Conservation (phyloP, 139 green algal species). For the Coelastrella sp. region DNA sequence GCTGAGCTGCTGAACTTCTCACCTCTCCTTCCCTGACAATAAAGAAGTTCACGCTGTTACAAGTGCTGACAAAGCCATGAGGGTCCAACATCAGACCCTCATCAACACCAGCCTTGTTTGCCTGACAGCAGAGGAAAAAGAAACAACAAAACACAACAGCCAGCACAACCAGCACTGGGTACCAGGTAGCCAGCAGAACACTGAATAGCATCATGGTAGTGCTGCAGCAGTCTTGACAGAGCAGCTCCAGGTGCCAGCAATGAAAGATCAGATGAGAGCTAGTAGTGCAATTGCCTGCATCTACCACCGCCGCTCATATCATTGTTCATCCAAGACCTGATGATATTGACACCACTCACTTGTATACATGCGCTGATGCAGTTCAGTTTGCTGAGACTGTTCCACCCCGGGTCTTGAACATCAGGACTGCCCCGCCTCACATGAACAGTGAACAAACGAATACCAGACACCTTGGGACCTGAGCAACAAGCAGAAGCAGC, state of each 20-base stretch:
- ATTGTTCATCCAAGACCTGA: too few relatives aligned
- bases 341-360: slow-evolving; percentile 41
- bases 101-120: slow-evolving; percentile 74
- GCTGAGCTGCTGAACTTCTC: too few relatives aligned
- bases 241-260: too few relatives aligned
- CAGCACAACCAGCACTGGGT: too few relatives aligned
- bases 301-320: too few relatives aligned
- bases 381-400: slow-evolving; percentile 85
- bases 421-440: slow-evolving; percentile 70
- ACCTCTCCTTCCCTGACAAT: slow-evolving; percentile 72
- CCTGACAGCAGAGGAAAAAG: slow-evolving; percentile 53
- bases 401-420: slow-evolving; percentile 77
- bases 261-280: too few relatives aligned
- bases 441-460: slow-evolving; percentile 76
- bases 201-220: too few relatives aligned
- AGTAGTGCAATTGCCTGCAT: too few relatives aligned
- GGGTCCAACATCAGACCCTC: slow-evolving; percentile 87
- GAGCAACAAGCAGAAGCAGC: background rate
- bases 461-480: slow-evolving; percentile 60
- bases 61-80: slow-evolving; percentile 86
- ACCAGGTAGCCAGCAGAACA: too few relatives aligned
- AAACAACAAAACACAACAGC: too few relatives aligned
- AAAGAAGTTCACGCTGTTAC: slow-evolving; percentile 91
- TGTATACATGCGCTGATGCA: slow-evolving; percentile 88
- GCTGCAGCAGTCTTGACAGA: too few relatives aligned